These are phyloP conservation scores for Cercophora sp. DNA, from an alignment of 495 filamentous ascomycete genomes.

Conservation along the genomic window DNA sequence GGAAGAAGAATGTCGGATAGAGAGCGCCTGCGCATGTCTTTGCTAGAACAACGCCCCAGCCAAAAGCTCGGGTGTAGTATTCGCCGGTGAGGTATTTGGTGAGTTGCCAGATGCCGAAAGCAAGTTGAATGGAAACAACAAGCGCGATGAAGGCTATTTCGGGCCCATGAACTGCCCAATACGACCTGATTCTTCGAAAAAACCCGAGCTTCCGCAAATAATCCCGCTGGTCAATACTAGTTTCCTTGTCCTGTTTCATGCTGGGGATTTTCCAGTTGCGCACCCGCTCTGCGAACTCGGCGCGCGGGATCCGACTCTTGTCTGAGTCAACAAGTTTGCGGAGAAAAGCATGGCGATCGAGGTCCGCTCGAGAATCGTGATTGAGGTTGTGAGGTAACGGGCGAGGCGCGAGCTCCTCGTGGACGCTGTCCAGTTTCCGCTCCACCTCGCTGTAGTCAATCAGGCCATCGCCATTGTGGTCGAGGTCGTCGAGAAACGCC, in stretches of 20 bases:
- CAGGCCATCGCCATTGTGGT: slow-evolving; percentile 32
- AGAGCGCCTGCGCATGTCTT: slow-evolving; percentile 36
- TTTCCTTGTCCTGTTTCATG: slow-evolving; percentile 24
- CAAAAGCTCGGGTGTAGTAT: slow-evolving; percentile 23
- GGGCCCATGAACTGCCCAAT: slow-evolving; percentile 32
- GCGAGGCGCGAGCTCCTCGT: slow-evolving; percentile 32
- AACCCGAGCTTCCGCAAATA: slow-evolving; percentile 20
- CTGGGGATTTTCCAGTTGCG: slow-evolving; percentile 32
- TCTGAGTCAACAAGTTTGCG: slow-evolving; percentile 29
- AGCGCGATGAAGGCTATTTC: slow-evolving; percentile 28
- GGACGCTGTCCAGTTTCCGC: slow-evolving; percentile 32
- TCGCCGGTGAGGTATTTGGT: slow-evolving; percentile 28
- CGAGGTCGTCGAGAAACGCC: slow-evolving; percentile 34
- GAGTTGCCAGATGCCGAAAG: slow-evolving; percentile 37
- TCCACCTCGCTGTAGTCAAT: slow-evolving; percentile 37
- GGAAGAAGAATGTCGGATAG: slow-evolving; percentile 41
- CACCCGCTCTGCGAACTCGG: slow-evolving; percentile 29
- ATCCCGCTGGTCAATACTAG: slow-evolving; percentile 12
- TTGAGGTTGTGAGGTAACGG: slow-evolving; percentile 26
- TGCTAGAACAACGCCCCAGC: slow-evolving; percentile 37
- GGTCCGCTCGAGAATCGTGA: neutral
- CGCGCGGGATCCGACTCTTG: slow-evolving; percentile 23
- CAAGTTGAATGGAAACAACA: slow-evolving; percentile 31
- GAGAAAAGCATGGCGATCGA: slow-evolving; percentile 35
- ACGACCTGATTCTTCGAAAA: slow-evolving; percentile 23